A percentile compares a stretch with the other conserved stretches of the same genome.
These are phyloP conservation scores for Phoma sp. DNA, from an alignment of 2,329 filamentous ascomycete species.

Conservation along the genomic window DNA sequence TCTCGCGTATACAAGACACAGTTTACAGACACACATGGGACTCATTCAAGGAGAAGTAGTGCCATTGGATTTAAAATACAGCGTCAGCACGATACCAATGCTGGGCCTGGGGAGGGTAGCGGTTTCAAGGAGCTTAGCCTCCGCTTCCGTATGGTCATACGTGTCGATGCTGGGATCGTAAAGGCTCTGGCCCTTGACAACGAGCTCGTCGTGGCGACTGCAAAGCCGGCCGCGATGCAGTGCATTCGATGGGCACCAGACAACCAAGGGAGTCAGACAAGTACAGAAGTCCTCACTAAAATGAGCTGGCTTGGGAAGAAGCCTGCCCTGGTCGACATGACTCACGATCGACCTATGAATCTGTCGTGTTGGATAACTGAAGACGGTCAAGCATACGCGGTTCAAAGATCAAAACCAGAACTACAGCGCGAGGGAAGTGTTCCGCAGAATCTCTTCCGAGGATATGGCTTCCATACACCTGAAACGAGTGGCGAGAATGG, in stretches of 20 bases:
- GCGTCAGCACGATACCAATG: slow-evolving; percentile 47
- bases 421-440: slow-evolving; percentile 50
- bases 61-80: slow-evolving; percentile 47
- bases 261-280: slow-evolving; percentile 80
- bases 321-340: slow-evolving; percentile 79
- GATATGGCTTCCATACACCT: slow-evolving; percentile 87
- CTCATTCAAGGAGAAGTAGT: slow-evolving; percentile 59
- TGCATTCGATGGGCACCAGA: slow-evolving; percentile 96
- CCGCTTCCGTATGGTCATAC: slow-evolving; percentile 96
- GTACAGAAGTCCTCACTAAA: slow-evolving; percentile 84
- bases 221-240: slow-evolving; percentile 91
- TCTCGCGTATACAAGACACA: slow-evolving; percentile 84
- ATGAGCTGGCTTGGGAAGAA: slow-evolving; percentile 88
- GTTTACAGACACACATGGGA: slow-evolving; percentile 64
- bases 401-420: slow-evolving; percentile 68
- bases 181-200: slow-evolving; percentile 88
- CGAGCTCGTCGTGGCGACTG: slow-evolving; percentile 88
- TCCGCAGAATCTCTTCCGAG: slow-evolving; percentile 77
- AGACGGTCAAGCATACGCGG: slow-evolving; percentile 87
- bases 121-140: slow-evolving; percentile 87
- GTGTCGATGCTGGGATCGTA: slow-evolving; percentile 93
- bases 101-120: slow-evolving; percentile 78
- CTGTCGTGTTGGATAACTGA: slow-evolving; percentile 89
- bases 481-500: slow-evolving; percentile 66
- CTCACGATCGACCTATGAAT: slow-evolving; percentile 95